These are phyloP conservation scores for Trichomonascaceae sp. DNA, from an alignment of 1,139 yeast species.

Conservation along the genomic window DNA sequence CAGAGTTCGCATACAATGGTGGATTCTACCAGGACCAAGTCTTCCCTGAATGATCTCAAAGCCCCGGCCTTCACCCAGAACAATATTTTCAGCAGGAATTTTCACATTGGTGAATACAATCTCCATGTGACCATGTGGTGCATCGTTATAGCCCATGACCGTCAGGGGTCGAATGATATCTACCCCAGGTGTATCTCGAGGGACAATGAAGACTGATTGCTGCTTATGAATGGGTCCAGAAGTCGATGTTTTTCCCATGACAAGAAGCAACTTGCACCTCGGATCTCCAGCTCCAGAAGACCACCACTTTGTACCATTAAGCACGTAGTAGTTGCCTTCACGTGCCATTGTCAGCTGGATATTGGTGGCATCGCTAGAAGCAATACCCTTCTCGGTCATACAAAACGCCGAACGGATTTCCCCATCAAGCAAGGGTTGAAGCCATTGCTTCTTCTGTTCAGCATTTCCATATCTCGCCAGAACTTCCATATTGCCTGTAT, in stretches of 20 bases:
- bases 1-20: constrained; percentile 66
- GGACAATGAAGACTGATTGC: constrained; percentile 57
- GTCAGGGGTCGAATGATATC: constrained; percentile 48
- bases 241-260: constrained; percentile 54
- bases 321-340: constrained; percentile 47
- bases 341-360: constrained; percentile 46
- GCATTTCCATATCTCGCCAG: constrained; percentile 54
- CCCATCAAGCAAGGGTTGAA: constrained; percentile 54
- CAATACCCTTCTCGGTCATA: constrained; percentile 64
- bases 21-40: constrained; percentile 68
- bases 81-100: constrained; percentile 43
- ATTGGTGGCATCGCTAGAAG: constrained; percentile 65
- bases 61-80: constrained; percentile 49
- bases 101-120: constrained; percentile 49
- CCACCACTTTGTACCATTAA: constrained; percentile 70
- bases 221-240: constrained; percentile 40
- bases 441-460: constrained; percentile 49
- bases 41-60: constrained; percentile 66
- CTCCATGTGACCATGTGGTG: constrained; percentile 72
- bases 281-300: constrained; percentile 76
- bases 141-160: constrained; percentile 64
- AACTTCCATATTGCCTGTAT: constrained; percentile 72
- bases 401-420: constrained; percentile 60
- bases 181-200: constrained; percentile 52
- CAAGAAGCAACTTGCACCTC: constrained; percentile 50